Percentiles rank a stretch among this genome's conserved stretches.
Conservation (phyloP, 192 early-diverging fungal genomes). For the Coemansia sp. region DNA sequence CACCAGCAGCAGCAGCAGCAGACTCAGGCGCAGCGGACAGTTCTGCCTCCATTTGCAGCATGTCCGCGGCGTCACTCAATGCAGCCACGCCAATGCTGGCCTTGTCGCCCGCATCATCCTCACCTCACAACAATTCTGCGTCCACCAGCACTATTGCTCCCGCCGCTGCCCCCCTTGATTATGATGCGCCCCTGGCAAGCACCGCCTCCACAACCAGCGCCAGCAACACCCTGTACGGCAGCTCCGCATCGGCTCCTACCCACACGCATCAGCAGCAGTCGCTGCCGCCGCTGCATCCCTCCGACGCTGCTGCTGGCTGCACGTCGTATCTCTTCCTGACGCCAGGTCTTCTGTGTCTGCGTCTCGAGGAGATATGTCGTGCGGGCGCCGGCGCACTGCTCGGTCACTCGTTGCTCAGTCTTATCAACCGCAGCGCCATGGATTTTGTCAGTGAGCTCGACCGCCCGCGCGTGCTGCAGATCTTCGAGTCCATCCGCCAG, state of each 20-base stretch:
- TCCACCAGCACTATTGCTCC: too few species aligned
- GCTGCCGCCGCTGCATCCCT: conserved; percentile 1
- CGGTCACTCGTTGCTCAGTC: conserved; percentile 43
- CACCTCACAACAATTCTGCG: too few species aligned
- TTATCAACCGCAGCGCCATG: conserved; percentile 47
- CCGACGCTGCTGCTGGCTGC: background rate
- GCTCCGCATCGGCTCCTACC: background rate
- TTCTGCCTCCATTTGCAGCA: too few species aligned
- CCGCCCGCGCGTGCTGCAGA: conserved; percentile 11
- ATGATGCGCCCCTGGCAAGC: too few species aligned
- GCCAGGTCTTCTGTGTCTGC: conserved; percentile 33
- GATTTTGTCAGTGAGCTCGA: conserved; percentile 49
- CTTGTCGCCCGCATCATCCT: too few species aligned
- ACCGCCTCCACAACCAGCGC: conserved; percentile 3
- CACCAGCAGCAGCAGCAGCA: too few species aligned
- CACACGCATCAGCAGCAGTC: conserved; percentile 1
- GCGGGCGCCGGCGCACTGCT: conserved; percentile 17
- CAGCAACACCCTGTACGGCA: conserved; percentile 3
- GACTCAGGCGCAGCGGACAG: too few species aligned
- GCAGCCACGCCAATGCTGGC: too few species aligned
- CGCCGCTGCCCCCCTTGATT: too few species aligned
- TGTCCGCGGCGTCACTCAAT: too few species aligned
- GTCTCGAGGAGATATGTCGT: conserved; percentile 32
- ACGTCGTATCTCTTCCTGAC: conserved; percentile 47
- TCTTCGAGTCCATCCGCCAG: conserved; percentile 16